A percentile compares a stretch with the other conserved stretches of the same genome.
Conservation (phyloP, 495 filamentous ascomycete genomes). For the Tuber melanosporum region DNA sequence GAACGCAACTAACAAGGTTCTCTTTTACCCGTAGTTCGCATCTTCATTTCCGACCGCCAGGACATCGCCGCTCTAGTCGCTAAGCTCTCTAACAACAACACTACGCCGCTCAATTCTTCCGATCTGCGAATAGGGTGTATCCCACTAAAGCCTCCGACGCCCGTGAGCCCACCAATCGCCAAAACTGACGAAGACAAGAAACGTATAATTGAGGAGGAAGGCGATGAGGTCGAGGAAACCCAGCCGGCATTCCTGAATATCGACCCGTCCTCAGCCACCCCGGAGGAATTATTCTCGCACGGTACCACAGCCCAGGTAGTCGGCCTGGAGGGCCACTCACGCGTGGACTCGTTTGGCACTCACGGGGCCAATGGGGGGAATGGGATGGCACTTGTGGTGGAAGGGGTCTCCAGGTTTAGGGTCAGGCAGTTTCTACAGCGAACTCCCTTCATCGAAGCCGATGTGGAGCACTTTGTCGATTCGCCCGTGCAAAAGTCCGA, state of each 20-base stretch:
- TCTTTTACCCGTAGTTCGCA: constrained; percentile 45
- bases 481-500: constrained; percentile 47
- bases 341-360: constrained; percentile 25
- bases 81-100: constrained; percentile 52
- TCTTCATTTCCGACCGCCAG: constrained; percentile 59
- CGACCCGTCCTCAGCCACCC: constrained; percentile 56
- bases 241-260: constrained; percentile 40
- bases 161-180: constrained; percentile 29
- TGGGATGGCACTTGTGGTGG: constrained; percentile 62
- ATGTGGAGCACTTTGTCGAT: constrained; percentile 50
- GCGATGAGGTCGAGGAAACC: constrained; percentile 41
- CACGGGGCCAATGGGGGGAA: constrained; percentile 21
- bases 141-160: constrained; percentile 54
- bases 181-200: constrained; percentile 38
- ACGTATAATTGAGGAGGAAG: constrained; percentile 40
- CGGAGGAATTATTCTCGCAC: constrained; percentile 58
- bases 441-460: constrained; percentile 77
- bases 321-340: constrained; percentile 54
- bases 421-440: constrained; percentile 69
- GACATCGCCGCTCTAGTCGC: constrained; percentile 63
- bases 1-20: constrained; percentile 1
- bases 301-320: constrained; percentile 63
- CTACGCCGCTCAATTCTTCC: constrained; percentile 51
- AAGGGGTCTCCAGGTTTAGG: constrained; percentile 71
- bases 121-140: constrained; percentile 60